Evolutionary conservation across 2,329 filamentous ascomycete genomes (phyloP).

Genomic region (Alternaria ventricosa): DNA sequence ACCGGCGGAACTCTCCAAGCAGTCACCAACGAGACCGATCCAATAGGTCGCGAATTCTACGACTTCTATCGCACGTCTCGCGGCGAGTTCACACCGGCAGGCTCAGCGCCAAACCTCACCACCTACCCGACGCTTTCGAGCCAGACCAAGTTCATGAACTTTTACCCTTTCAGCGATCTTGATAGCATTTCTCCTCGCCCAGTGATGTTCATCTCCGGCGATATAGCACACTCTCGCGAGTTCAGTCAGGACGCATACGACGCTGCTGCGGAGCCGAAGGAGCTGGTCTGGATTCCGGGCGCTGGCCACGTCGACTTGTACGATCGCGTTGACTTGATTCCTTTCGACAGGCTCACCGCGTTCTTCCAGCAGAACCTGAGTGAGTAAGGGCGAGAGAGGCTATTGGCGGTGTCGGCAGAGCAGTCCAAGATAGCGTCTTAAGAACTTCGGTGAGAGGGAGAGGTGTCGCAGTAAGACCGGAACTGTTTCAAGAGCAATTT

Average conservation of each 20-base stretch:
- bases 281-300: slow-evolving; percentile 42
- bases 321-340: slow-evolving; percentile 47
- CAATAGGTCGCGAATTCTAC: slow-evolving; percentile 34
- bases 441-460: too few relatives aligned
- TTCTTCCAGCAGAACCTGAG: slow-evolving; percentile 24
- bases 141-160: slow-evolving; percentile 41
- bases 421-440: too few relatives aligned
- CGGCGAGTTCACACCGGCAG: slow-evolving; percentile 32
- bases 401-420: too few relatives aligned
- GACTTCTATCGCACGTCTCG: slow-evolving; percentile 45
- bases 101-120: slow-evolving; percentile 27
- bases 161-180: slow-evolving; percentile 39
- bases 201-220: slow-evolving; percentile 34
- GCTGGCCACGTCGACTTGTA: slow-evolving; percentile 49
- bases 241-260: slow-evolving; percentile 38
- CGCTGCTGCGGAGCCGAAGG: slow-evolving; percentile 46
- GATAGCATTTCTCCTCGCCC: slow-evolving; percentile 41
- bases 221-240: slow-evolving; percentile 36
- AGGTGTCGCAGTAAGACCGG: too few relatives aligned
- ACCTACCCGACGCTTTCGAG: slow-evolving; percentile 42
- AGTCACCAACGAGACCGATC: slow-evolving; percentile 28
- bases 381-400: neutral
- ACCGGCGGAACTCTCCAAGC: slow-evolving; percentile 11
- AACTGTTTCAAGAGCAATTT: too few relatives aligned
- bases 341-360: slow-evolving; percentile 37